A percentile compares a stretch with the other conserved stretches of the same genome.
Conservation (phyloP, 2,329 filamentous ascomycete species). For the Hymenoscyphus fructigenus region DNA sequence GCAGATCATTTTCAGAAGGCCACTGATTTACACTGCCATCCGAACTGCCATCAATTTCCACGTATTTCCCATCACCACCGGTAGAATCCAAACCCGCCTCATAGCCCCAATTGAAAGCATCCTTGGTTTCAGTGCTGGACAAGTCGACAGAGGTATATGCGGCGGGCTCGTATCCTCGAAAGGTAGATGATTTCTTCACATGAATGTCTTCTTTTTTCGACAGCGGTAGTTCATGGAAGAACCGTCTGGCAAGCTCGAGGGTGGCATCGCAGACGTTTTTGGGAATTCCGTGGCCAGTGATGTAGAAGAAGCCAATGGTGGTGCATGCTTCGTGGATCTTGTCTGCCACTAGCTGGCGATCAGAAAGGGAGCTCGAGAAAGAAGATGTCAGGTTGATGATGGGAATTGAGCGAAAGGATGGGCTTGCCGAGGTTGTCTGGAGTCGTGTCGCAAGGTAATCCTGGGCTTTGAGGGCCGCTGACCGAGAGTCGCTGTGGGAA, state of each 20-base stretch:
- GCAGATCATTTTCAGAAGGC: slow-evolving; percentile 31
- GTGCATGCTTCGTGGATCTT: slow-evolving; percentile 34
- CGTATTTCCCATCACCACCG: slow-evolving; percentile 36
- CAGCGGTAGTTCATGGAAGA: slow-evolving; percentile 48
- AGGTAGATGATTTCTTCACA: slow-evolving; percentile 40
- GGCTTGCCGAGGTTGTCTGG: slow-evolving; percentile 14
- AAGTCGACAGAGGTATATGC: slow-evolving; percentile 45
- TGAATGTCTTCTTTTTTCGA: slow-evolving; percentile 45
- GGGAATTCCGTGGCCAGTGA: slow-evolving; percentile 48
- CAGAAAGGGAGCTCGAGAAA: slow-evolving; percentile 30
- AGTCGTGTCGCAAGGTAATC: slow-evolving; percentile 31
- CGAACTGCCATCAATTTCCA: slow-evolving; percentile 33
- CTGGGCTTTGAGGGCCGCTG: slow-evolving; percentile 32
- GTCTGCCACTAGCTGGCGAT: slow-evolving; percentile 28
- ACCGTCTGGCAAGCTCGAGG: slow-evolving; percentile 43
- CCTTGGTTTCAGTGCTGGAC: slow-evolving; percentile 48
- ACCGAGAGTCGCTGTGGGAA: slow-evolving; percentile 15
- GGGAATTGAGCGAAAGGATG: slow-evolving; percentile 31
- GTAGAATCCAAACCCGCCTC: slow-evolving; percentile 34
- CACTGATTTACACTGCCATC: slow-evolving; percentile 31
- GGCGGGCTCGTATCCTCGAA: slow-evolving; percentile 50
- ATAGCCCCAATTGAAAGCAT: slow-evolving; percentile 39
- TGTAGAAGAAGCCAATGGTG: slow-evolving; percentile 35
- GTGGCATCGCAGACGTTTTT: slow-evolving; percentile 41
- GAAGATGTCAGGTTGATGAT: slow-evolving; percentile 34